Percentiles rank a stretch among this genome's conserved stretches.
Evolutionary conservation across 768 basidiomycete species (phyloP).

Genomic region (Hydnomerulius pinastri): DNA sequence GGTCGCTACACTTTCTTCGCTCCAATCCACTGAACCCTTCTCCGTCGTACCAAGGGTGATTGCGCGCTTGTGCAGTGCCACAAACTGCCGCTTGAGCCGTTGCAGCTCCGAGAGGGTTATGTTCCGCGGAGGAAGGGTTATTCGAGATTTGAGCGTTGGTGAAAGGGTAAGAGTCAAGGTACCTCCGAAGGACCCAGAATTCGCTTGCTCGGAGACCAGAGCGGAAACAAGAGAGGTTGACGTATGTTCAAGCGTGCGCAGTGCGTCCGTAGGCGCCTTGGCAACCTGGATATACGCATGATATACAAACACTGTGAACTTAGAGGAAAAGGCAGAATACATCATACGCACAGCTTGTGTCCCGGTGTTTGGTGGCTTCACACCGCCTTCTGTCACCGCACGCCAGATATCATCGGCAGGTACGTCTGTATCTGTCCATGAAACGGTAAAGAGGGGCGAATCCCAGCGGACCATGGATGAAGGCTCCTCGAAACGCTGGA

Average conservation of each 20-base stretch:
- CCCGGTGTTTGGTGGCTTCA: constrained; percentile 89
- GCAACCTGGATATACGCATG: constrained; percentile 48
- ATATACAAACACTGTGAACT: background rate
- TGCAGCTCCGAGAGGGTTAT: constrained; percentile 88
- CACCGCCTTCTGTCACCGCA: constrained; percentile 71
- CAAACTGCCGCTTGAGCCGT: constrained; percentile 88
- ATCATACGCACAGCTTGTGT: constrained; percentile 65
- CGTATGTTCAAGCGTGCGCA: constrained; percentile 82
- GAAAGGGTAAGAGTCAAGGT: constrained; percentile 45
- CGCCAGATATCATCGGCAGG: constrained; percentile 78
- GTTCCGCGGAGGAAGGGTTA: constrained; percentile 68
- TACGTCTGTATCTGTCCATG: constrained; percentile 69
- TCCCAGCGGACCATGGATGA: constrained; percentile 99
- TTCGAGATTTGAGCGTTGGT: constrained; percentile 37
- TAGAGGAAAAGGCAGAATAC: constrained; percentile 1
- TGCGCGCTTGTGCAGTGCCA: constrained; percentile 86
- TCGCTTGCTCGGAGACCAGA: constrained; percentile 65
- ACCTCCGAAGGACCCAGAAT: constrained; percentile 50
- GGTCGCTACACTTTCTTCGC: constrained; percentile 63
- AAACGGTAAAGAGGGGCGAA: constrained; percentile 86
- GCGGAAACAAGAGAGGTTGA: constrained; percentile 69
- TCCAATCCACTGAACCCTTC: constrained; percentile 76
- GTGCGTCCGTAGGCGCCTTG: constrained; percentile 86
- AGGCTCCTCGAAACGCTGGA: constrained; percentile 92
- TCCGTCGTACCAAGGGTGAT: constrained; percentile 82